Evolutionary conservation across 2,329 filamentous ascomycete species (phyloP), one percentile per base, ranked within the genome.

Genomic region (Talaromyces sp.): DNA sequence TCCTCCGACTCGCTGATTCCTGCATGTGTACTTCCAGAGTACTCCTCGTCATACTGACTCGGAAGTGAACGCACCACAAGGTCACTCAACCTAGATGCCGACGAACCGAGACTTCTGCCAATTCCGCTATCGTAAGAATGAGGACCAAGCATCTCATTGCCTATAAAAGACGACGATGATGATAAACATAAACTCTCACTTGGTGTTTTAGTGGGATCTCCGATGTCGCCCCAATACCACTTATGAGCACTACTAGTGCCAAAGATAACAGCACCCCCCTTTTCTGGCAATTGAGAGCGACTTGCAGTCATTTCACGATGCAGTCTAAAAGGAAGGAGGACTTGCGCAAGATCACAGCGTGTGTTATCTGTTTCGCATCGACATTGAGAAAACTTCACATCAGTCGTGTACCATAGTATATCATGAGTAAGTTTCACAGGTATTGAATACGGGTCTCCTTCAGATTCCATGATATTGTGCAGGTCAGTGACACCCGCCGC

Each of bases 401-500:
- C 31, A 9, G 57, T 57, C 14, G 27, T 59, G 46, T 66, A 60
- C 60, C 67, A 69, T 32, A 63, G 43, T n/a, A 65, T 62, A 50
- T 65, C 48, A 48, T 63, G 51, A 11, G 56, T 61, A 17, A 66
- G 53, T 46, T 55, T 61, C 57, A 60, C 43, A 11, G 65, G 66
- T 19, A 48, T 62, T 27, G 52, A 41, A 10, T 64, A 32, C 19
- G 61, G 54, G 53, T 66, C 61, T 14, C 69, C 69, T n/a, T 66
- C 32, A 2, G 59, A 63, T n/a, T 68, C 61, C 58, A 72, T 70
- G 24, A 74, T 69, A 1, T 67, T 57, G n/a, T 63, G 59, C 1
- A 75, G 56, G 43, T 74, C 68, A 1, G 61, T 38, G 12, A 65
- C 65, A 17, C 63, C 57, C 3, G 64, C 69, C 0, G 70, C 70